phyloP scores from a whole-genome alignment of 2,329 filamentous ascomycete genomes.

The Penicillium psychrosexuale region DNA sequence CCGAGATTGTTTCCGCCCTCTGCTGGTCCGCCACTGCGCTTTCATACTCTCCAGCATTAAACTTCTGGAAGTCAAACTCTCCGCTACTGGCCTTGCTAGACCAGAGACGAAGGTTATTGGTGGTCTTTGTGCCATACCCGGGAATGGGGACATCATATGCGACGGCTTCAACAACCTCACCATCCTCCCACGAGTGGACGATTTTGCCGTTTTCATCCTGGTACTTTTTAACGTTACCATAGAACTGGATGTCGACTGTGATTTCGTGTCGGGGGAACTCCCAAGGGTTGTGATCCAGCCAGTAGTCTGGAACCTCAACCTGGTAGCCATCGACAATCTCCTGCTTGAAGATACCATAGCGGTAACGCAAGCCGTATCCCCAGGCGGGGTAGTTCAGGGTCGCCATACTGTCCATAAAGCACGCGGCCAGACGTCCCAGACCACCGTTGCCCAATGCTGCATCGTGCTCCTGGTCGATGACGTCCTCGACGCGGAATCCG shows the following conservation, averaged over 20 bases:
- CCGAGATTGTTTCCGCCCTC: slow-evolving; percentile 97
- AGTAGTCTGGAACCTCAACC: slow-evolving; percentile 97
- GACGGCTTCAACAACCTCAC: slow-evolving; percentile 86
- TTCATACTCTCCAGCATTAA: slow-evolving; percentile 97
- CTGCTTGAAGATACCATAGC: slow-evolving; percentile 99
- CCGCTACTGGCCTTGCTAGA: slow-evolving; percentile 95
- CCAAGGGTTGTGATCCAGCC: slow-evolving; percentile 99
- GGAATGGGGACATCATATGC: slow-evolving; percentile 93
- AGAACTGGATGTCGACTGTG: slow-evolving; percentile 96
- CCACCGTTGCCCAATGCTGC: slow-evolving; percentile 95
- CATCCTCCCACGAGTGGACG: slow-evolving; percentile 78
- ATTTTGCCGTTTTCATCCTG: slow-evolving; percentile 73
- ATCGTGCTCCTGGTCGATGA: slow-evolving; percentile 92
- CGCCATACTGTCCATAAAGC: slow-evolving; percentile 93
- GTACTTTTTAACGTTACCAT: slow-evolving; percentile 74
- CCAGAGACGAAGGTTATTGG: slow-evolving; percentile 96
- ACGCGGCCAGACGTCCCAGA: slow-evolving; percentile 88
- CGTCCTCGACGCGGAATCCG: slow-evolving; percentile 94
- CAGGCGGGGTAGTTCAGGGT: slow-evolving; percentile 94
- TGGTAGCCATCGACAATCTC: slow-evolving; percentile 98
- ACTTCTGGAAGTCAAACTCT: slow-evolving; percentile 99
- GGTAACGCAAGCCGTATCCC: slow-evolving; percentile 94
- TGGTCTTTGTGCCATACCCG: slow-evolving; percentile 82
- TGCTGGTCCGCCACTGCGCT: slow-evolving; percentile 97
- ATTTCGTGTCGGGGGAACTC: slow-evolving; percentile 96